Evolutionary conservation across 345 rosid genomes (phyloP).

Genomic region (Eucalyptus pauciflora): DNA sequence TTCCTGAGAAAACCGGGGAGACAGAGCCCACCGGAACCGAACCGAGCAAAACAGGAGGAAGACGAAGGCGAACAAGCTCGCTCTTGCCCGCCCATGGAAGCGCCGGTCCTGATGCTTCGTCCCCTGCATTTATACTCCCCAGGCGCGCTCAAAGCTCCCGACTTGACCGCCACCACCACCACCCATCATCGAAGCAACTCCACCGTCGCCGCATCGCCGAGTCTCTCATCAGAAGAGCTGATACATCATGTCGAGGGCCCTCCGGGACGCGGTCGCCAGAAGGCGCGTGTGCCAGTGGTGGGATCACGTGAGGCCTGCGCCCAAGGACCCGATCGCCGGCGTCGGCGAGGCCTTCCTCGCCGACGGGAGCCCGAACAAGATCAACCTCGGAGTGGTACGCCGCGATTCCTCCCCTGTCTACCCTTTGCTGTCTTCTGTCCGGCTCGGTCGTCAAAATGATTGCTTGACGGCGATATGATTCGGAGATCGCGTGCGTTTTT

Average conservation of each 20-base stretch:
- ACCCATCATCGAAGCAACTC: background rate
- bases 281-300: slow-evolving; percentile 17
- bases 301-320: slow-evolving; percentile 31
- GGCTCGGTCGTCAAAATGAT: background rate
- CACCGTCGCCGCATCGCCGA: background rate
- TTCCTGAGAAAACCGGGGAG: background rate
- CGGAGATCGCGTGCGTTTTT: background rate
- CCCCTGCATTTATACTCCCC: background rate
- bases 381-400: slow-evolving; percentile 92
- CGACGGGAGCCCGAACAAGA: slow-evolving; percentile 52
- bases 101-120: background rate
- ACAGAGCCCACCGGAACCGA: background rate
- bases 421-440: background rate
- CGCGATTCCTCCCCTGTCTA: background rate
- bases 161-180: background rate
- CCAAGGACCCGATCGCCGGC: slow-evolving; percentile 35
- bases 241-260: background rate
- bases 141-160: background rate
- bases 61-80: background rate
- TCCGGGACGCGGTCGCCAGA: background rate
- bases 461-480: background rate
- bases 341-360: slow-evolving; percentile 45
- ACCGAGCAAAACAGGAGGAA: background rate
- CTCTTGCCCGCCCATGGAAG: background rate
- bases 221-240: background rate